Evolutionary conservation across 1,284 basidiomycete genomes (phyloP), one percentile per base, ranked within the genome.

Genomic region (Papiliotrema flavescens): DNA sequence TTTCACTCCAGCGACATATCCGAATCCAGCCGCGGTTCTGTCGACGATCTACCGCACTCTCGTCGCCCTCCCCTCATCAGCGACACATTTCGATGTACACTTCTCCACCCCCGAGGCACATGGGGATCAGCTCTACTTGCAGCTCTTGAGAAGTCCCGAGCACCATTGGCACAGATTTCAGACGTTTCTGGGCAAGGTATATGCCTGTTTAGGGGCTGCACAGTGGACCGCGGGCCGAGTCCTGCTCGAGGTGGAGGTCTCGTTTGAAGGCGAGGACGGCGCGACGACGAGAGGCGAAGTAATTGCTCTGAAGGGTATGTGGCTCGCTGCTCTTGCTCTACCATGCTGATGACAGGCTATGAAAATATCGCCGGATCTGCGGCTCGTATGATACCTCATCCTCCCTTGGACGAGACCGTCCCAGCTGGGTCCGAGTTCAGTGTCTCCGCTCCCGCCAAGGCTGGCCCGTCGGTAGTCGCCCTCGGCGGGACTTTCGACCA

Each of bases 401-500:
- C 50, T 35, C 34, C 20, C n/a, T 46, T 19, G 36, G 11, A 35
- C 35, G 17, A 56, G 3, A 32, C 28, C 28, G 28, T 6, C 28
- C 5, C 6, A 32, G 28, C 11, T 32, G 28, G 28, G 11, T 32
- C 28, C 28, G 28, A 32, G 6, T 22, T 39, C 20, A 8, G 43
- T 28, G 34, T 9, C 7, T 35, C 14, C n/a, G 35, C 11, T 34
- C 26, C 40, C 39, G 19, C 24, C 39, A 7, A 19, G 24, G 49
- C 60, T 22, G 60, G 56, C 17, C 67, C 62, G 43, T 54, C 59
- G 1, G 74, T 76, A 15, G 65, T 73, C 2, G 80, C 80, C 68
- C 62, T 86, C 9, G 87, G 87, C 24, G 87, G 87, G 11, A 98
- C 95, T 0, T 98, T 98, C 73, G 95, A 99, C 75, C 96, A 98